Base-by-base conservation (phyloP, 1,139 yeast species). In the Debaryomyces nepalensis region DNA sequence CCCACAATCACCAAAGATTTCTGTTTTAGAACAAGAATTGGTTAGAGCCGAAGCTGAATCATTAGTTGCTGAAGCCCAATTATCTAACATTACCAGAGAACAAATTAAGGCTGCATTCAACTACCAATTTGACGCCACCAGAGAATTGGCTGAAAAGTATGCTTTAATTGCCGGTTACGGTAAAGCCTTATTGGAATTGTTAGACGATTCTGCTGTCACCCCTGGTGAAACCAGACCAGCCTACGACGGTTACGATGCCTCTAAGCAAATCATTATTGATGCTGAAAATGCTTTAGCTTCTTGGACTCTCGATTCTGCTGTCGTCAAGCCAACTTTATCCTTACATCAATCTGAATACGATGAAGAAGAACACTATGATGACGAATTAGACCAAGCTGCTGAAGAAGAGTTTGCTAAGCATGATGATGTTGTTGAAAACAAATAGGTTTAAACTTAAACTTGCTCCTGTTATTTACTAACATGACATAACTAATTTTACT, bases 201-300 rank as follows among this genome's bases (percentile, higher is more conserved):
- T 93, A 65, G 98, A 93, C 67, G 98, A 91, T 69, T 75, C 95
- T 55, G 95, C 98, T 50, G 97, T 93, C 54, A 91, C 98, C 52
- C 99, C 99, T 52, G 99, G 99, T 75, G 99, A 93, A 78, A 88
- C 97, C 49, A 89, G 98, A 77, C 95, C 97, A 33, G 95, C 96
- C 49, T 93, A 93, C 70, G 98, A 93, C 63, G 98, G 99, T 55
- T 91, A 90, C 70, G 98, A 93, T 66, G 96, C 97, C 44, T 87
- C 97, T 47, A 91, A 91, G 79, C 98, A 93, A 77, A 90, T 93
- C 70, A 89, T 93, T 61, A 87, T 90, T 63, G 99, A 93, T 68
- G 95, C 96, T 56, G 99, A 93, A 77, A 87, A 84, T 58, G 96
- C 98, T 46, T 81, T 93, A 65, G 93, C 95, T 56, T 82, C 90